Evolutionary conservation across 1,139 yeast species (phyloP).

Genomic region (Waltiozyma sp.): DNA sequence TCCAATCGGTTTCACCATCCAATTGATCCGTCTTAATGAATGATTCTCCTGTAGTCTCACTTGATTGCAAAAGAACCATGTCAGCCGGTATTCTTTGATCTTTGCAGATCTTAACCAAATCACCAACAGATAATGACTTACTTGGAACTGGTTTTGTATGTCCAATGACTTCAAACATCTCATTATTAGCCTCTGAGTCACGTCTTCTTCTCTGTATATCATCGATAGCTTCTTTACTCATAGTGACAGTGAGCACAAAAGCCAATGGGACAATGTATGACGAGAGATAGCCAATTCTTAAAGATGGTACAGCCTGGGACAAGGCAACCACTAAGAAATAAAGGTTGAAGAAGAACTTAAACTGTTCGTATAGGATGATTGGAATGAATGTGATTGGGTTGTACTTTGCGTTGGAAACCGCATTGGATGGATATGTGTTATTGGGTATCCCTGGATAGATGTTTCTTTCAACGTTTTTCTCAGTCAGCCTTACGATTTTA

Average conservation of each 20-base stretch:
- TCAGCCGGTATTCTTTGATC: slow-evolving; percentile 91
- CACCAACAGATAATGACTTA: slow-evolving; percentile 72
- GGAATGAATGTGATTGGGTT: slow-evolving; percentile 85
- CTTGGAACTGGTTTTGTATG: slow-evolving; percentile 41
- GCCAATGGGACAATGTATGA: slow-evolving; percentile 91
- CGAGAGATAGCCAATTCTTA: slow-evolving; percentile 86
- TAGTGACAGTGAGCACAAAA: slow-evolving; percentile 83
- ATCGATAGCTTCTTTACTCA: slow-evolving; percentile 93
- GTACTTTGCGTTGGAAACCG: slow-evolving; percentile 90
- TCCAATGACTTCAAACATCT: slow-evolving; percentile 62
- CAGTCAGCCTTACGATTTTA: slow-evolving; percentile 21
- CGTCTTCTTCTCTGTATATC: slow-evolving; percentile 85
- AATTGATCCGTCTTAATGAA: slow-evolving; percentile 95
- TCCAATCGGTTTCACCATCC: slow-evolving; percentile 99
- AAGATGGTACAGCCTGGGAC: slow-evolving; percentile 84
- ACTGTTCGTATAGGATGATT: slow-evolving; percentile 82
- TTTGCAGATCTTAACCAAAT: slow-evolving; percentile 69
- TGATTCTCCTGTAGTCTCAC: slow-evolving; percentile 77
- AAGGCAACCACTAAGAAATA: slow-evolving; percentile 88
- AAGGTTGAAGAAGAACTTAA: slow-evolving; percentile 89
- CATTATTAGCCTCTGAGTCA: slow-evolving; percentile 82
- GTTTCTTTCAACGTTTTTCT: slow-evolving; percentile 26
- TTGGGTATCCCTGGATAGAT: slow-evolving; percentile 30
- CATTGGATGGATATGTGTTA: slow-evolving; percentile 53
- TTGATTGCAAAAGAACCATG: slow-evolving; percentile 71